Percentiles rank a stretch among this genome's conserved stretches.
Evolutionary conservation across 2,329 filamentous ascomycete species (phyloP).

Genomic region (Aspergillus sp.): DNA sequence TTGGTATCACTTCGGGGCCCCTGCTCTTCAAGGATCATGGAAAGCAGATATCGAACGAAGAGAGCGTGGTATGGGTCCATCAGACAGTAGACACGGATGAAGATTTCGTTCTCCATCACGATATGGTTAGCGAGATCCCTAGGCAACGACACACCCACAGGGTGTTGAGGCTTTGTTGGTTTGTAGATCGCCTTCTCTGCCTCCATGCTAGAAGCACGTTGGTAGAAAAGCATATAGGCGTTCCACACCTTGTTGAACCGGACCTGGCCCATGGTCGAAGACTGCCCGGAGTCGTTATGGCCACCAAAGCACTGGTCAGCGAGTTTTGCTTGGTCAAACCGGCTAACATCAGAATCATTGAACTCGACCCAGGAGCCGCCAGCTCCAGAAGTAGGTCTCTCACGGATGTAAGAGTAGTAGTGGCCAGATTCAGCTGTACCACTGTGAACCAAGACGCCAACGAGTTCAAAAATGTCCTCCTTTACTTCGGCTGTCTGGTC

Average conservation of each 20-base stretch:
- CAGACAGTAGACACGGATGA: constrained; percentile 76
- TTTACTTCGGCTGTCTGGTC: constrained; percentile 57
- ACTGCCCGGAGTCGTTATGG: constrained; percentile 56
- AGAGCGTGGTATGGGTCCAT: constrained; percentile 71
- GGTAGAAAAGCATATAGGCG: constrained; percentile 98
- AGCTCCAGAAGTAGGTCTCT: constrained; percentile 62
- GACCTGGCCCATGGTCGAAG: constrained; percentile 47
- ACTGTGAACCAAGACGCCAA: constrained; percentile 91
- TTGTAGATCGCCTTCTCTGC: constrained; percentile 54
- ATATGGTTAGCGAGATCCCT: constrained; percentile 58
- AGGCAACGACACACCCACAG: constrained; percentile 51
- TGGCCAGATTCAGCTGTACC: constrained; percentile 93
- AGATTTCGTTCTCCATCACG: constrained; percentile 68
- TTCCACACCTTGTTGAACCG: constrained; percentile 71
- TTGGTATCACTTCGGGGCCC: constrained; percentile 53
- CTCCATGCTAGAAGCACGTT: constrained; percentile 69
- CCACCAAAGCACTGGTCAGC: constrained; percentile 81
- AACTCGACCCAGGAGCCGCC: constrained; percentile 78
- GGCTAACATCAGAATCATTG: constrained; percentile 81
- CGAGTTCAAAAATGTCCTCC: constrained; percentile 84
- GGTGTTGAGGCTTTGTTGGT: constrained; percentile 50
- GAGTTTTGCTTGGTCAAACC: constrained; percentile 74
- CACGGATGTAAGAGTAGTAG: constrained; percentile 93
- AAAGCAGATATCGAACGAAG: constrained; percentile 67
- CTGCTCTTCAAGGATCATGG: constrained; percentile 56